Evolutionary conservation across 768 basidiomycete species (phyloP).

Genomic region (Rhodotorula sphaerocarpa): DNA sequence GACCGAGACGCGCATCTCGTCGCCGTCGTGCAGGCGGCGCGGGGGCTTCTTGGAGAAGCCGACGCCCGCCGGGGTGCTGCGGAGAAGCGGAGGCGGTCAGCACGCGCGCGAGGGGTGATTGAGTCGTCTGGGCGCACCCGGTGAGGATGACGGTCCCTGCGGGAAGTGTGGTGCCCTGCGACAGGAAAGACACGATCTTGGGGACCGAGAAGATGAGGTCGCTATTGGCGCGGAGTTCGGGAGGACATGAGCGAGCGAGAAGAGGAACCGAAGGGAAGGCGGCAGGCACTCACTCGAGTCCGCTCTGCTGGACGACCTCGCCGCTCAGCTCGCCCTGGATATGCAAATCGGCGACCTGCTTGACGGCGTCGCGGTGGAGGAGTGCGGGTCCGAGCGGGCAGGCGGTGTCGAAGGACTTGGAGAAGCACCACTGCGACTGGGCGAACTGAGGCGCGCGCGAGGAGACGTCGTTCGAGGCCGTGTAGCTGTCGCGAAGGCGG

Average conservation of each 20-base stretch:
- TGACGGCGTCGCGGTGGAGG: slow-evolving; percentile 34
- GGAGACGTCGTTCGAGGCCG: slow-evolving; percentile 44
- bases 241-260: background rate
- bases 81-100: too few relatives aligned
- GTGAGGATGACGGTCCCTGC: slow-evolving; percentile 45
- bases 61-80: slow-evolving; percentile 36
- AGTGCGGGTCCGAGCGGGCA: slow-evolving; percentile 41
- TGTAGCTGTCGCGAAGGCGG: slow-evolving; percentile 27
- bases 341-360: slow-evolving; percentile 33
- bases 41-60: slow-evolving; percentile 34
- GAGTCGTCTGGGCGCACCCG: slow-evolving; percentile 40
- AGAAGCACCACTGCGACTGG: slow-evolving; percentile 32
- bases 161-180: slow-evolving; percentile 44
- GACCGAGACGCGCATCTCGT: slow-evolving; percentile 39
- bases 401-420: slow-evolving; percentile 40
- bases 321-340: slow-evolving; percentile 39
- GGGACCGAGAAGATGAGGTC: slow-evolving; percentile 45
- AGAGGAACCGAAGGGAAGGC: background rate
- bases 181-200: slow-evolving; percentile 43
- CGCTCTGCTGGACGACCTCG: slow-evolving; percentile 40
- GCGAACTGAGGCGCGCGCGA: slow-evolving; percentile 41
- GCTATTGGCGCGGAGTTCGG: slow-evolving; percentile 17
- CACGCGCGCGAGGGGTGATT: slow-evolving; percentile 8
- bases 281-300: slow-evolving; percentile 39
- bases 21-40: slow-evolving; percentile 36